These are phyloP conservation scores for Coemansia sp. DNA, from an alignment of 192 early-diverging fungal genomes.

Conservation along the genomic window DNA sequence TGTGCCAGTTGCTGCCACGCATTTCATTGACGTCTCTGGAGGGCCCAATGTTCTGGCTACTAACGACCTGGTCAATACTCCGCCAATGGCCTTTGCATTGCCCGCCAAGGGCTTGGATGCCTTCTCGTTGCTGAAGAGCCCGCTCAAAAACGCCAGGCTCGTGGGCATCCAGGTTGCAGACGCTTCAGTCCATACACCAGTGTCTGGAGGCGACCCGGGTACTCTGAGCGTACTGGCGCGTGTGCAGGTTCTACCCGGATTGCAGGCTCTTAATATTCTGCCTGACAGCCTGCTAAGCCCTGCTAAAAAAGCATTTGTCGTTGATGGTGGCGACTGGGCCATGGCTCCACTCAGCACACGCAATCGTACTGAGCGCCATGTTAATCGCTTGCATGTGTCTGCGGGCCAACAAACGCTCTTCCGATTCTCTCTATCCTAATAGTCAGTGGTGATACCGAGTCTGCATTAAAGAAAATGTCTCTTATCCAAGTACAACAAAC, in stretches of 20 bases:
- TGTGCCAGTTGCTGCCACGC: constrained; percentile 12
- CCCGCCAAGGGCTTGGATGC: background rate
- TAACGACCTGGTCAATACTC: constrained; percentile 27
- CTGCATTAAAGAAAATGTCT: no score
- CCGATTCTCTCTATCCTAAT: constrained; percentile 2
- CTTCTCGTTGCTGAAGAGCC: background rate
- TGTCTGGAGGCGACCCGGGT: background rate
- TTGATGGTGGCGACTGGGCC: constrained; percentile 32
- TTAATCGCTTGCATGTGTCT: constrained; percentile 5
- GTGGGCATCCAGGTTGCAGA: constrained; percentile 22
- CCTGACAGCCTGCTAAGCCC: background rate
- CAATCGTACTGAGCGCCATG: background rate
- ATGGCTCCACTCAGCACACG: constrained; percentile 14
- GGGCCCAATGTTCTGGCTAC: background rate
- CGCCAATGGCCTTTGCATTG: constrained; percentile 30
- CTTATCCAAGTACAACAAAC: background rate
- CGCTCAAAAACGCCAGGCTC: constrained; percentile 4
- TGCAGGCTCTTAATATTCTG: background rate
- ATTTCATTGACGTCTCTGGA: constrained; percentile 18
- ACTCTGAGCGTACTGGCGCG: constrained; percentile 10
- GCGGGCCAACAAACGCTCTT: constrained; percentile 25
- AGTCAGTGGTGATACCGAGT: no score
- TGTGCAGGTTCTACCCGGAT: constrained; percentile 7
- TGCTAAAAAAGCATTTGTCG: background rate
- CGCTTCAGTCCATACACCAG: background rate